Evolutionary conservation across 176 grass and related monocot species (phyloP).

Genomic region (Secale cereale): DNA sequence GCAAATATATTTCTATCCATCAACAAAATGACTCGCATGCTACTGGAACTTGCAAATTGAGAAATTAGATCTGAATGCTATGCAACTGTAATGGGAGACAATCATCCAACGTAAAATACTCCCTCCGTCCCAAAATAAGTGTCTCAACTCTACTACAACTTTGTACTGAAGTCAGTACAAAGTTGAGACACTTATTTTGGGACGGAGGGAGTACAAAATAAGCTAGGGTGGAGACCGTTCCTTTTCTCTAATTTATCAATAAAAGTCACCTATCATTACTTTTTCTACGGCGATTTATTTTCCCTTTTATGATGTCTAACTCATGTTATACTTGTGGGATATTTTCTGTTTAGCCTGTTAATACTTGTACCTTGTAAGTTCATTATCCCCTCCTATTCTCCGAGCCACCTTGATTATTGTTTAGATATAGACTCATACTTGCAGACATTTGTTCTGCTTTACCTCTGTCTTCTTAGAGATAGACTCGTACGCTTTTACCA

Average conservation of each 20-base stretch:
- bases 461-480: neutral
- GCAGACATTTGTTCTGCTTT: neutral
- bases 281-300: neutral
- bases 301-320: neutral
- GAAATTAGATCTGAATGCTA: neutral
- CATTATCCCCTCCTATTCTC: neutral
- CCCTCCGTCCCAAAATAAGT: no score
- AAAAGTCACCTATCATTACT: neutral
- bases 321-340: neutral
- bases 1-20: neutral
- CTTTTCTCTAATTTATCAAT: neutral
- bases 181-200: no score
- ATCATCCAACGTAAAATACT: neutral
- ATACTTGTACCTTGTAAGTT: neutral
- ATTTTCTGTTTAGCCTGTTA: neutral
- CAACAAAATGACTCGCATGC: neutral
- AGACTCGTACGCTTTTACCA: neutral
- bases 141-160: no score
- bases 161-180: no score
- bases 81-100: neutral
- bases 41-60: neutral
- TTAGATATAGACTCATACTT: neutral
- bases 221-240: neutral
- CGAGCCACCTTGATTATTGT: neutral
- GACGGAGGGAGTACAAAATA: no score